Evolutionary conservation across 2,329 filamentous ascomycete species (phyloP), one percentile per base, ranked within the genome.

Genomic region (Fusarium buharicum): DNA sequence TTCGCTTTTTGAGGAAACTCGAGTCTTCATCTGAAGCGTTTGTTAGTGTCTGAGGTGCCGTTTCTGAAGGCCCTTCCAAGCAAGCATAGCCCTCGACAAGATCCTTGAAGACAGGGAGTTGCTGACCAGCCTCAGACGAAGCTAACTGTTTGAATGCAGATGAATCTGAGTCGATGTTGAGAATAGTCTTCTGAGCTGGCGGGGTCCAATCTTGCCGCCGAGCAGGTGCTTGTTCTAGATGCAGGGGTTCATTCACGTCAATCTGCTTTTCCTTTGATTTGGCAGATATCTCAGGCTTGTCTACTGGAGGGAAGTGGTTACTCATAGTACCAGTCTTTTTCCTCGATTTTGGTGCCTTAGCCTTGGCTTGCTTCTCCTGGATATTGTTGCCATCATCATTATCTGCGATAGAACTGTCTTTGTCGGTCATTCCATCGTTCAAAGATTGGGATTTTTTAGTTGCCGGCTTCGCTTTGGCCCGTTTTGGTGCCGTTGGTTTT

Each of bases 151-250:
- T 58, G 7, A 60, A 34, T 8, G 51, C 66, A 0, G 78, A 76
- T 1, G 74, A 73, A 7, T 73, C 73, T 0, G 74, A 72, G 13
- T 71, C 70, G 3, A 73, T 62, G 34, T 59, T 67, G 53, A 71
- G 56, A 4, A 71, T 54, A 1, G 64, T 66, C 37, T 78, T 79
- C 30, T 78, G 70, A 41, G 78, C 81, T 4, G 86, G 83, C 3
- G 89, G 90, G 1, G 90, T 93, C 90, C 90, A 93, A 55, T 88
- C 82, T 13, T 76, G 70, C 57, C 86, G 81, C 56, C 90, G 80
- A 40, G 76, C 78, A 22, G 83, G 72, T 8, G 89, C 90, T 40
- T 72, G 73, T 47, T 84, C 81, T 9, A 81, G 55, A 17, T 74
- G 67, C 3, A 79, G 64, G 1, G 76, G 69, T 44, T 77, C 76